Percentiles rank a stretch among this genome's conserved stretches.
Evolutionary conservation across 352 stramenopile genomes (phyloP).

Genomic region (Pythium vanterpoolii): DNA sequence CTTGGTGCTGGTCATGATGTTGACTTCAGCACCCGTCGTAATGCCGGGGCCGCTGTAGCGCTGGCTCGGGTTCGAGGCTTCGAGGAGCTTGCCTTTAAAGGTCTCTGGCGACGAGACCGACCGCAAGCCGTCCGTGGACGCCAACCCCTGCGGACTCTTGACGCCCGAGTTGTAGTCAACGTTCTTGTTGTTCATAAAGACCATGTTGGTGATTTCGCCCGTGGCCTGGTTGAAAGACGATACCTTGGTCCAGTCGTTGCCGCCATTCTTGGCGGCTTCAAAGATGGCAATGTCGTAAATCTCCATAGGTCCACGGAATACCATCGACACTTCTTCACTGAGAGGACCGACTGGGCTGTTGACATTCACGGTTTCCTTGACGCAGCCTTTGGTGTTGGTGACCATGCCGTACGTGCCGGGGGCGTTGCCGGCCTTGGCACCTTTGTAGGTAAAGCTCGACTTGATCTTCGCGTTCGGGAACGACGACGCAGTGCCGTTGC

Average conservation of each 20-base stretch:
- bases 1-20: slow-evolving; percentile 70
- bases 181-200: slow-evolving; percentile 82
- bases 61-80: slow-evolving; percentile 44
- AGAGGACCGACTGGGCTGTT: slow-evolving; percentile 54
- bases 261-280: slow-evolving; percentile 18
- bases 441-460: slow-evolving; percentile 46
- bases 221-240: slow-evolving; percentile 45
- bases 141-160: slow-evolving; percentile 51
- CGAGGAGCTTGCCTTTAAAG: slow-evolving; percentile 45
- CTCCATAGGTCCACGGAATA: slow-evolving; percentile 60
- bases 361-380: slow-evolving; percentile 35
- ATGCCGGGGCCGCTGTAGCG: slow-evolving; percentile 46
- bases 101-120: slow-evolving; percentile 24
- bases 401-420: slow-evolving; percentile 51
- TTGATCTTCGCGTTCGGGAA: slow-evolving; percentile 25
- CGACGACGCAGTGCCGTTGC: slow-evolving; percentile 19
- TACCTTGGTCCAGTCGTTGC: slow-evolving; percentile 34
- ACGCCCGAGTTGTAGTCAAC: slow-evolving; percentile 44
- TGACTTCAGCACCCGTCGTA: slow-evolving; percentile 62
- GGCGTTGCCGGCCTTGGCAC: slow-evolving; percentile 46
- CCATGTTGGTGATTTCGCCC: slow-evolving; percentile 41
- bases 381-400: slow-evolving; percentile 34
- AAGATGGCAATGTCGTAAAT: slow-evolving; percentile 69
- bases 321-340: slow-evolving; percentile 53
- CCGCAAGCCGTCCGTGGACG: slow-evolving; percentile 37